Evolutionary conservation across 768 basidiomycete species (phyloP).

Genomic region (Rhizopogon rudus): DNA sequence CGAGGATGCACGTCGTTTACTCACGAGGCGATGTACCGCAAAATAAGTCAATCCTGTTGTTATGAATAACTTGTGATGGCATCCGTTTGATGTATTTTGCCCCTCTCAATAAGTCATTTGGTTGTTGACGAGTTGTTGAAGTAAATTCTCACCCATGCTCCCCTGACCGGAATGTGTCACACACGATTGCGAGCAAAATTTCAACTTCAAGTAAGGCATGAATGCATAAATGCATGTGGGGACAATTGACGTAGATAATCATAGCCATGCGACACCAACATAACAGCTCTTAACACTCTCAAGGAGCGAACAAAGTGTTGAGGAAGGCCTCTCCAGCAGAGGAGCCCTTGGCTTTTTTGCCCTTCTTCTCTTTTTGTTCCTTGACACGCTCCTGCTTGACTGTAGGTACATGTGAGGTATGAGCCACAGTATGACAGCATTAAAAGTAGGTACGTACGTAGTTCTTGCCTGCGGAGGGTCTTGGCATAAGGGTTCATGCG

Average conservation of each 20-base stretch:
- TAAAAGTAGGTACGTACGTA: slow-evolving; percentile 51
- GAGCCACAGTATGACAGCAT: neutral
- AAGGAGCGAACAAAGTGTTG: slow-evolving; percentile 80
- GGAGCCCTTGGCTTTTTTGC: slow-evolving; percentile 60
- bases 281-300: slow-evolving; percentile 23
- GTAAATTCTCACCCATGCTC: no score
- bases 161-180: neutral
- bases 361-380: slow-evolving; percentile 49
- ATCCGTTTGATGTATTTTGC: no score
- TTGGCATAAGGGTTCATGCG: slow-evolving; percentile 99
- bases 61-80: no score
- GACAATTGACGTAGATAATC: slow-evolving; percentile 6
- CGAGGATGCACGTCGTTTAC: no score
- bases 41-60: no score
- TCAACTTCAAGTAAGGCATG: slow-evolving; percentile 3
- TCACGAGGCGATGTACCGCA: no score
- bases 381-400: slow-evolving; percentile 79
- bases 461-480: slow-evolving; percentile 83
- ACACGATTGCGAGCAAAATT: neutral
- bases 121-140: no score
- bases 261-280: neutral
- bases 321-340: slow-evolving; percentile 83
- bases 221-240: slow-evolving; percentile 9
- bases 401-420: slow-evolving; percentile 23
- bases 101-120: no score